Conservation (phyloP, 495 filamentous ascomycete species). For the Parmelia sp. region DNA sequence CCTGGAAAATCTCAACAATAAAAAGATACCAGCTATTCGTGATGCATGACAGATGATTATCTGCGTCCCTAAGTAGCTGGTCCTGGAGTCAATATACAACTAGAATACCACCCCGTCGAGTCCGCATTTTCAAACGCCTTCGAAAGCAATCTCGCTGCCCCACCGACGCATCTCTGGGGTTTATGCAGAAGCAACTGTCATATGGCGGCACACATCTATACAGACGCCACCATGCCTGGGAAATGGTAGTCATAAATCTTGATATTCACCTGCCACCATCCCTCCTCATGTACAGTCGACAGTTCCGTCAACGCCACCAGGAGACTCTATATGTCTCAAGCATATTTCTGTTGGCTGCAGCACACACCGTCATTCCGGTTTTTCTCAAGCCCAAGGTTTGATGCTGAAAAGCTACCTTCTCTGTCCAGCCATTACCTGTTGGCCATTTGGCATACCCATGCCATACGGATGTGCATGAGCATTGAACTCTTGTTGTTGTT, state of each 20-base stretch:
- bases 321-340: background rate
- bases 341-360: background rate
- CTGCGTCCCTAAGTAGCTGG: background rate
- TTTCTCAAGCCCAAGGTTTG: background rate
- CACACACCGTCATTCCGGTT: background rate
- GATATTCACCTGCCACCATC: conserved; percentile 13
- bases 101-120: background rate
- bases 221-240: conserved; percentile 13
- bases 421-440: conserved; percentile 51
- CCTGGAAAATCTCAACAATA: background rate
- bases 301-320: background rate
- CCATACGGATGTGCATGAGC: conserved; percentile 63
- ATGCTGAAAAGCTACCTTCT: conserved; percentile 41
- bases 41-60: background rate
- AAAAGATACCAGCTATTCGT: background rate
- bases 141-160: background rate
- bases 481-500: conserved; percentile 44
- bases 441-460: conserved; percentile 52
- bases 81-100: background rate
- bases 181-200: background rate
- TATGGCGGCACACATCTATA: conserved; percentile 9
- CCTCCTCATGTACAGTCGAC: conserved; percentile 13
- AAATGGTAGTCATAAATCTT: conserved; percentile 18
- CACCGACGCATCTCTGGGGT: background rate
- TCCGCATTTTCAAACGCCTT: background rate